Conservation (phyloP, 2,329 filamentous ascomycete species). For the Bipolaris victoriae region DNA sequence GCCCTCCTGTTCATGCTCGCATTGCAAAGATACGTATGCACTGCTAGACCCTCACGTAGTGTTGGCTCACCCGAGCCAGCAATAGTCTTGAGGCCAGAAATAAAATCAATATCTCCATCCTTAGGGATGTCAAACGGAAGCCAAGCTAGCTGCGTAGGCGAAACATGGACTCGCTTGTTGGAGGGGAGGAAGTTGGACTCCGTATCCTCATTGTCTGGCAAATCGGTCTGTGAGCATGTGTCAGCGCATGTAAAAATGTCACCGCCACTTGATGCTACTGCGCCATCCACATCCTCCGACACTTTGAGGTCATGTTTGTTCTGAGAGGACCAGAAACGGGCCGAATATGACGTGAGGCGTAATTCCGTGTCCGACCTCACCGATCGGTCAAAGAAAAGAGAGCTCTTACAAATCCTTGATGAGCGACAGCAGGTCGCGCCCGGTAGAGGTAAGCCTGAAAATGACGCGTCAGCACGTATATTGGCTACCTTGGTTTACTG, state of each 20-base stretch:
- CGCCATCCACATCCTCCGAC: neutral
- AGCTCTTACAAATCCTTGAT: constrained; percentile 47
- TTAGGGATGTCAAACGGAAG: constrained; percentile 45
- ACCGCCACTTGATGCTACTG: neutral
- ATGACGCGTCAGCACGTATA: constrained; percentile 10
- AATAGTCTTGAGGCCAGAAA: constrained; percentile 46
- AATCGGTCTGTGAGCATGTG: constrained; percentile 37
- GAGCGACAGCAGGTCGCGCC: constrained; percentile 47
- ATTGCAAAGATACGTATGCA: constrained; percentile 45
- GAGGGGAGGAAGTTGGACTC: constrained; percentile 46
- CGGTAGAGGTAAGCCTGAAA: constrained; percentile 41
- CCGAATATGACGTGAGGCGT: constrained; percentile 6
- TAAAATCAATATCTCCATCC: constrained; percentile 42
- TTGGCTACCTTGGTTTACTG: neutral
- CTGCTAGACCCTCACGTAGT: constrained; percentile 45
- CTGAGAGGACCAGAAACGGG: neutral
- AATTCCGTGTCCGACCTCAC: neutral
- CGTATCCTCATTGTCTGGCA: constrained; percentile 46
- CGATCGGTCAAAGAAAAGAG: constrained; percentile 1
- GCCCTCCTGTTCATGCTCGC: constrained; percentile 47
- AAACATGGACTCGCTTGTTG: constrained; percentile 47
- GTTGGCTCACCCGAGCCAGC: constrained; percentile 49
- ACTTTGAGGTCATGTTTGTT: neutral
- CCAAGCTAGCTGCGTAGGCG: constrained; percentile 48
- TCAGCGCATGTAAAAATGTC: constrained; percentile 29